A percentile compares a stretch with the other conserved stretches of the same genome.
Conservation (phyloP, 192 early-diverging fungal species). For the Backusella mclennaniae region DNA sequence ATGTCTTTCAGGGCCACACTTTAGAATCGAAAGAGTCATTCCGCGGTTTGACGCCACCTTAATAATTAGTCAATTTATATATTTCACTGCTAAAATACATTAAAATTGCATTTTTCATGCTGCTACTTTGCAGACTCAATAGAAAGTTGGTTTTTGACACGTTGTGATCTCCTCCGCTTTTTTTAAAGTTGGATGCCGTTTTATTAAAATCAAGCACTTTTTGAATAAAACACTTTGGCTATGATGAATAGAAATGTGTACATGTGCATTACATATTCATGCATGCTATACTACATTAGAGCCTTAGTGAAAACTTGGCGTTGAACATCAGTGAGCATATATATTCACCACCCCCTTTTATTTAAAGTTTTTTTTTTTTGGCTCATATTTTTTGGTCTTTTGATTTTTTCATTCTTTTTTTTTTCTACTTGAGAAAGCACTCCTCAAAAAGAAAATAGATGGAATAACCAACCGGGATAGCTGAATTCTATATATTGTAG, state of each 20-base stretch:
- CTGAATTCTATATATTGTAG: background rate
- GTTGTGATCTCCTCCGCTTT: background rate
- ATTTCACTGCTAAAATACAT: background rate
- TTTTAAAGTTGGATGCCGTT: background rate
- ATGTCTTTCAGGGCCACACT: background rate
- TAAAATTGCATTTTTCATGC: background rate
- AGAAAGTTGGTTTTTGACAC: background rate
- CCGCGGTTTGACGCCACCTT: slow-evolving; percentile 4
- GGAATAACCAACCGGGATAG: background rate
- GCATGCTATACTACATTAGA: background rate
- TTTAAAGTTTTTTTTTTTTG: slow-evolving; percentile 11
- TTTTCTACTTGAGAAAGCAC: background rate
- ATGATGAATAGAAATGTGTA: background rate
- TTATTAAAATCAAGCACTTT: background rate
- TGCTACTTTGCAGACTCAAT: background rate
- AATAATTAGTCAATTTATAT: background rate
- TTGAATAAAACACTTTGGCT: background rate
- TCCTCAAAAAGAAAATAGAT: background rate
- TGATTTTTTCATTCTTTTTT: background rate
- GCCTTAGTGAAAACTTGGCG: slow-evolving; percentile 5
- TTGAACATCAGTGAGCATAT: background rate
- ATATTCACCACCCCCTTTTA: background rate
- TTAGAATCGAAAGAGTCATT: background rate
- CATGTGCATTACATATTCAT: background rate
- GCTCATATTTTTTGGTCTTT: background rate